Base-by-base conservation (phyloP, 306 rosid genomes). In the Pachyrhizus erosus region DNA sequence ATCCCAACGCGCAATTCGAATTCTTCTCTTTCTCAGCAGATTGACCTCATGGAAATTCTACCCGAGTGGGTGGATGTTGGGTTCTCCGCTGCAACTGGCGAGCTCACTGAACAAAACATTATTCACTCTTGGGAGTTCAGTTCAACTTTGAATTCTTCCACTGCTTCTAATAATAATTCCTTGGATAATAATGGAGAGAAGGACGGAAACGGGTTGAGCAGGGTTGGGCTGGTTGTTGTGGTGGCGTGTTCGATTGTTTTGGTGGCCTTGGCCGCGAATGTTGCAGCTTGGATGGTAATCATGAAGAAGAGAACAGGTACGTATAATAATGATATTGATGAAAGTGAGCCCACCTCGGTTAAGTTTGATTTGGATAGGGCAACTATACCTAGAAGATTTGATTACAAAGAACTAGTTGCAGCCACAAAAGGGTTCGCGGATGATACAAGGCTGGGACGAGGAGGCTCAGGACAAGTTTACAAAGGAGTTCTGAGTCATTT, bases 391-490 rank as follows among this genome's bases (percentile, higher is more conserved):
- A 84, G 57, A 45, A 70, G 76, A 79, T 82, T 90, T 75, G 12
- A 82, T 24, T 86, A 88, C 85, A 31, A 24, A 14, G 91, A 88
- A 34, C 23, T 90, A 1, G 18, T 82, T 14, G 70, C 61, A 7
- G 89, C 90, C 12, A 88, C 91, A 10, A 31, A 84, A 27, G 84
- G 70, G 1, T 88, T 90, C 12, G 87, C 83, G 1, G 49, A 80
- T 2, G 75, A 77, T 12, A 80, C 71, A 26, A 79, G 18, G 87
- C 84, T 90, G 1, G 91, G 93, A 20, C 33, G 40, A 62, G 93
- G 90, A 73, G 91, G 88, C 0, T 87, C 87, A 2, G 88, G 93
- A 27, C 81, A 76, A 15, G 93, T 87, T 46, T 89, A 84, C 82
- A 72, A 34, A 76, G 91, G 88, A 34, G 34, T 70, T 7, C 17